A percentile compares a stretch with the other conserved stretches of the same genome.
These are phyloP conservation scores for Fusarium begoniae DNA, from an alignment of 2,329 filamentous ascomycete species.

Conservation along the genomic window DNA sequence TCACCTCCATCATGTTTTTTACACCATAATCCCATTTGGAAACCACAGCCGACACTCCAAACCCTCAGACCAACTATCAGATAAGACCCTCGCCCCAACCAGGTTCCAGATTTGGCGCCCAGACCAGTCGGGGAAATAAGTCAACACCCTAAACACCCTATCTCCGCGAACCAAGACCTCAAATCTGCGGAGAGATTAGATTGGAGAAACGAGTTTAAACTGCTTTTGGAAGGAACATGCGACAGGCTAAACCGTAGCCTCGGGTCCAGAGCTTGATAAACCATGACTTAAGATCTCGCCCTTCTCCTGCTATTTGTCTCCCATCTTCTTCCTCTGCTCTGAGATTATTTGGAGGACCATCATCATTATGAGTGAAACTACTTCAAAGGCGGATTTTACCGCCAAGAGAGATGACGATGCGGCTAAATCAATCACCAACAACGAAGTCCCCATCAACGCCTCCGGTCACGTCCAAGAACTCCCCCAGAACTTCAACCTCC, in stretches of 20 bases:
- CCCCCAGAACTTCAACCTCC: constrained; percentile 51
- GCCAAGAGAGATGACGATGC: constrained; percentile 6
- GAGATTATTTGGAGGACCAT: neutral
- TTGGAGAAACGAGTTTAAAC: constrained; percentile 12
- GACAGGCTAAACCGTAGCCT: constrained; percentile 13
- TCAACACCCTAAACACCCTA: constrained; percentile 2
- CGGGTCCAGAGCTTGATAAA: neutral
- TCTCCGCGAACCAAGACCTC: constrained; percentile 8
- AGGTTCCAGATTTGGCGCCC: neutral
- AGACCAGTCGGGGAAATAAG: constrained; percentile 15
- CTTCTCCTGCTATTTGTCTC: neutral
- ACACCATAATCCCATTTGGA: constrained; percentile 1
- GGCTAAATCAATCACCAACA: neutral
- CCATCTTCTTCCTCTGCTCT: neutral
- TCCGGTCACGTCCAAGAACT: constrained; percentile 54
- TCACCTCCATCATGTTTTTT: neutral
- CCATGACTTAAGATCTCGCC: neutral
- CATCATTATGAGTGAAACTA: constrained; percentile 5
- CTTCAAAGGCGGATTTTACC: constrained; percentile 19
- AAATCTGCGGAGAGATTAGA: constrained; percentile 11
- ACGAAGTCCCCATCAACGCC: constrained; percentile 46
- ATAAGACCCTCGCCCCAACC: neutral
- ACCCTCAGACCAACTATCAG: neutral
- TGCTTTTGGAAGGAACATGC: constrained; percentile 32
- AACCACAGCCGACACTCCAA: constrained; percentile 8